Percentiles rank a stretch among this genome's conserved stretches.
Conservation (phyloP, 192 early-diverging fungal species). For the Mortierella claussenii region DNA sequence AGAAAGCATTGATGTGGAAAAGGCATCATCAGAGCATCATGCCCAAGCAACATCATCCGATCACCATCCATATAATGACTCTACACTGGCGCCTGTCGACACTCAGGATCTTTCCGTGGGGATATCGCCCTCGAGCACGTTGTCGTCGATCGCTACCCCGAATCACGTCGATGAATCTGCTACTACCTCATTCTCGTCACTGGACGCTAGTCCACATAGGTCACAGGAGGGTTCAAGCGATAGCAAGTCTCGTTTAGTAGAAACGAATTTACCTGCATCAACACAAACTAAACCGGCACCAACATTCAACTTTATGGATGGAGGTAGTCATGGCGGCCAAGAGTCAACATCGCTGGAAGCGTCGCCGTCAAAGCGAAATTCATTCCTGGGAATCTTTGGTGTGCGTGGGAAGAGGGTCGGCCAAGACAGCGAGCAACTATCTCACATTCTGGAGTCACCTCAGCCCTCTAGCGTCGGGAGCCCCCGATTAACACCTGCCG, state of each 20-base stretch:
- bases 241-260: slow-evolving; percentile 5
- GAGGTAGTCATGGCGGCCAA: background rate
- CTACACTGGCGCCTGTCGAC: slow-evolving; percentile 10
- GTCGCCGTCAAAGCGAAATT: slow-evolving; percentile 21
- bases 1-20: slow-evolving; percentile 14
- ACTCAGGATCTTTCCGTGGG: background rate
- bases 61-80: slow-evolving; percentile 5
- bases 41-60: background rate
- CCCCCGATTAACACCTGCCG: slow-evolving; percentile 6
- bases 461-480: slow-evolving; percentile 19
- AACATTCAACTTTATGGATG: background rate
- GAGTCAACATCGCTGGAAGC: background rate
- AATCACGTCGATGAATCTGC: background rate
- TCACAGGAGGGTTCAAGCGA: slow-evolving; percentile 8
- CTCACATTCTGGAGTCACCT: slow-evolving; percentile 26
- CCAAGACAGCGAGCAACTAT: slow-evolving; percentile 1
- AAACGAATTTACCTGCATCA: background rate
- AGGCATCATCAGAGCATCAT: slow-evolving; percentile 3
- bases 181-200: slow-evolving; percentile 9
- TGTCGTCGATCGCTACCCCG: slow-evolving; percentile 12
- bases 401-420: slow-evolving; percentile 27
- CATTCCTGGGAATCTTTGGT: slow-evolving; percentile 37
- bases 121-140: slow-evolving; percentile 22
- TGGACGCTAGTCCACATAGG: background rate
- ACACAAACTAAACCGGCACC: background rate